phyloP scores from a whole-genome alignment of 805 yeast species.

The Saturnispora dispora region DNA sequence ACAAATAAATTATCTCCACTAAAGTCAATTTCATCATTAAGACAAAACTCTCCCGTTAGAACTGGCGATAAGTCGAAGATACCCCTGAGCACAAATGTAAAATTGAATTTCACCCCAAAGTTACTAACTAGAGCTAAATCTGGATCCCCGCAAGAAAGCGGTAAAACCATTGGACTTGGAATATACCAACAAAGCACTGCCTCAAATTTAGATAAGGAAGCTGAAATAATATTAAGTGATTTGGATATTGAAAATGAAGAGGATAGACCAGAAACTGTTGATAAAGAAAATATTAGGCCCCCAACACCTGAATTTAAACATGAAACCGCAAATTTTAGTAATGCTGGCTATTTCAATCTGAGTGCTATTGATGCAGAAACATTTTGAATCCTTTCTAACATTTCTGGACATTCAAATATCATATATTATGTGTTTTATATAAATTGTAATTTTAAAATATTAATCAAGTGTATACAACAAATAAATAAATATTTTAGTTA shows the following conservation, averaged over 20 bases:
- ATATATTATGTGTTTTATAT: background rate
- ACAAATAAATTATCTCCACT: background rate
- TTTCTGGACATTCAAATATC: background rate
- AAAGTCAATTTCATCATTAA: background rate
- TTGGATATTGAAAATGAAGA: conserved; percentile 12
- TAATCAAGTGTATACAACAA: background rate
- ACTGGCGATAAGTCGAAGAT: background rate
- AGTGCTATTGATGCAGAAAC: conserved; percentile 7
- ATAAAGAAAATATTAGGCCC: conserved; percentile 8
- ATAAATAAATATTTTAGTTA: background rate
- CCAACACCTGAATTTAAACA: background rate
- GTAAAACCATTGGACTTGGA: background rate
- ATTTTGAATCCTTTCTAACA: background rate
- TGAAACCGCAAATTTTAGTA: background rate
- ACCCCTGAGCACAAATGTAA: background rate
- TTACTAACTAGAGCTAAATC: background rate
- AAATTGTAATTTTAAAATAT: background rate
- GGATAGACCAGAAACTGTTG: background rate
- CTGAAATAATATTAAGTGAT: conserved; percentile 2
- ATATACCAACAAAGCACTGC: background rate
- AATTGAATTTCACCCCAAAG: background rate
- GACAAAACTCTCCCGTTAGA: background rate
- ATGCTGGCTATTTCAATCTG: conserved; percentile 3
- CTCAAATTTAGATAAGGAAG: background rate
- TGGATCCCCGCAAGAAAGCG: background rate